phyloP scores from a whole-genome alignment of 768 basidiomycete genomes.

The Inosperma sp. region DNA sequence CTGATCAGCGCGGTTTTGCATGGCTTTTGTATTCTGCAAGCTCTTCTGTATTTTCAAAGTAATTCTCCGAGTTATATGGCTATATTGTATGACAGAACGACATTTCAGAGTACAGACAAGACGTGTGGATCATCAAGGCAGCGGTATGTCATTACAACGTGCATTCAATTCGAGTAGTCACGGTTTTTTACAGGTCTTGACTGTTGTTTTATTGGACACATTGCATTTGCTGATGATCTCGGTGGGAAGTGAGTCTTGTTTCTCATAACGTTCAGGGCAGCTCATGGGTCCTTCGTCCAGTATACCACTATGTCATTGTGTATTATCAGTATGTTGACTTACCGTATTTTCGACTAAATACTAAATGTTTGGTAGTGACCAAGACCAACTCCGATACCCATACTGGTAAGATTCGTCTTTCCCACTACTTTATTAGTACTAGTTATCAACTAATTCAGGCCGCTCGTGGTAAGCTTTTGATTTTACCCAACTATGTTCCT shows the following conservation, averaged over 20 bases:
- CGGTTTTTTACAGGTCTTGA: slow-evolving; percentile 32
- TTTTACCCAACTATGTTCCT: no score
- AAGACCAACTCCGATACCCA: slow-evolving; percentile 18
- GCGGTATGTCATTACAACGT: slow-evolving; percentile 27
- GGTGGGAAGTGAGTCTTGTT: slow-evolving; percentile 37
- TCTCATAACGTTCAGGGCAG: not conserved
- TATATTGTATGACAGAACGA: not conserved
- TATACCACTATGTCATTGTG: slow-evolving; percentile 46
- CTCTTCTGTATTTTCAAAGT: slow-evolving; percentile 44
- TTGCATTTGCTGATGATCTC: slow-evolving; percentile 45
- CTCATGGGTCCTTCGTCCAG: slow-evolving; percentile 22
- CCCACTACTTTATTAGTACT: no score
- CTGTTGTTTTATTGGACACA: slow-evolving; percentile 41
- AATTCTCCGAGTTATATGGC: slow-evolving; percentile 2
- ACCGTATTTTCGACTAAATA: not conserved
- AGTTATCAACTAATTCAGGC: no score
- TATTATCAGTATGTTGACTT: slow-evolving; percentile 31
- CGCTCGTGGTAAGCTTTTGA: no score
- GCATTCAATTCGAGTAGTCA: not conserved
- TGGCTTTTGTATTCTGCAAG: slow-evolving; percentile 44
- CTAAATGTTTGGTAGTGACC: slow-evolving; percentile 18
- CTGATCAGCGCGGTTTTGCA: slow-evolving; percentile 36
- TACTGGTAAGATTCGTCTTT: no score
- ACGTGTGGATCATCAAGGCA: slow-evolving; percentile 38
- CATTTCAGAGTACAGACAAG: slow-evolving; percentile 34